phyloP scores from a whole-genome alignment of 306 rosid species.

The Crataegus laevigata region DNA sequence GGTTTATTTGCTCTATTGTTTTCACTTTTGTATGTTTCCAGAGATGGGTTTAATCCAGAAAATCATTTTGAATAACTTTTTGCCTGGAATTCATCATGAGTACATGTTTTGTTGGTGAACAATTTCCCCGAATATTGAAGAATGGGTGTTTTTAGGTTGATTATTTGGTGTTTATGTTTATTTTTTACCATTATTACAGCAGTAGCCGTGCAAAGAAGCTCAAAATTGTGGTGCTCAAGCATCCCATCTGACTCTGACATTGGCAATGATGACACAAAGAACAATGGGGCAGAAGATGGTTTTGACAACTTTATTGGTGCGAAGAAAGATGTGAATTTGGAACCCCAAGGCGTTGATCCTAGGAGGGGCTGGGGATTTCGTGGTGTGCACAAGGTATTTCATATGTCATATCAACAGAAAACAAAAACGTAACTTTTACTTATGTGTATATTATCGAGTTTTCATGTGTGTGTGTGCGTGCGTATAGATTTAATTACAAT shows the following conservation, averaged over 20 bases:
- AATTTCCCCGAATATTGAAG: constrained; percentile 7
- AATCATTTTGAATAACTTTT: not conserved
- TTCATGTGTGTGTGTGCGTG: not conserved
- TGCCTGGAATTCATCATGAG: not conserved
- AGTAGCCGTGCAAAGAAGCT: constrained; percentile 28
- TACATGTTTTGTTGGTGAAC: not conserved
- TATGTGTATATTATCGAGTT: not conserved
- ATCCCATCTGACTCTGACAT: constrained; percentile 18
- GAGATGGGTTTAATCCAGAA: constrained; percentile 3
- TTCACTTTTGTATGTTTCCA: not conserved
- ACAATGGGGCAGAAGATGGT: constrained; percentile 24
- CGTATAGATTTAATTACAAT: no score
- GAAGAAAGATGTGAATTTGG: constrained; percentile 17
- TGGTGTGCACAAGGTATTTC: constrained; percentile 88
- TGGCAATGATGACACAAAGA: constrained; percentile 15
- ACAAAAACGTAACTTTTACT: not conserved
- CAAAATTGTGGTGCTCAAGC: constrained; percentile 43
- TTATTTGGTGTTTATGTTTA: not conserved
- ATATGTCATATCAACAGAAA: not conserved
- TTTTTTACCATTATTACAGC: constrained; percentile 26
- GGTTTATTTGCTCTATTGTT: not conserved
- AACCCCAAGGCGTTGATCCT: constrained; percentile 85
- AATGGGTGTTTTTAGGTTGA: not conserved
- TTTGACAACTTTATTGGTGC: constrained; percentile 43
- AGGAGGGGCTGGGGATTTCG: constrained; percentile 85